Percentiles rank a stretch among this genome's conserved stretches.
Conservation (phyloP, 2,329 filamentous ascomycete genomes). For the Ceratocystis destructans region DNA sequence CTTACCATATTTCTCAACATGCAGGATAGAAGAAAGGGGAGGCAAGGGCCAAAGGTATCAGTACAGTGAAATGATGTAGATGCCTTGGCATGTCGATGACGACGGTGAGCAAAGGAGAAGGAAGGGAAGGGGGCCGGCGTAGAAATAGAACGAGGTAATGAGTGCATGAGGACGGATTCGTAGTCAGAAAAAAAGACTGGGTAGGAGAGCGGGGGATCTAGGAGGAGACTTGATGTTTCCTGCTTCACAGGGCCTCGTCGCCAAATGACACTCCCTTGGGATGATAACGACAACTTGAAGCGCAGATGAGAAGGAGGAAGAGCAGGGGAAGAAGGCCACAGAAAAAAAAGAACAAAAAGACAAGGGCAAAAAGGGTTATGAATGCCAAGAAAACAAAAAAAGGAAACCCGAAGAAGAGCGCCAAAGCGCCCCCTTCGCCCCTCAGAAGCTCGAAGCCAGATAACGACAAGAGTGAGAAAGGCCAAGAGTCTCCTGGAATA, state of each 20-base stretch:
- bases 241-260: not conserved
- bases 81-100: not conserved
- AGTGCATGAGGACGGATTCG: not conserved
- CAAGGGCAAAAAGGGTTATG: not conserved
- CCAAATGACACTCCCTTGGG: slow-evolving; percentile 8
- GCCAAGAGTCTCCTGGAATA: not conserved
- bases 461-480: not conserved
- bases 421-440: not conserved
- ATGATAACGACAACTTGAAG: slow-evolving; percentile 13
- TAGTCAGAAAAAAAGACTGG: not conserved
- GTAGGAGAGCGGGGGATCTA: not conserved
- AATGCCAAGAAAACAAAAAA: slow-evolving; percentile 2
- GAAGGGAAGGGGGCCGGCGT: not conserved
- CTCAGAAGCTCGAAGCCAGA: not conserved
- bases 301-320: not conserved
- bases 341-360: not conserved
- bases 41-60: not conserved
- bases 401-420: slow-evolving; percentile 4
- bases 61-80: not conserved
- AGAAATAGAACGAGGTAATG: not conserved
- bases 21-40: not conserved
- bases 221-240: not conserved
- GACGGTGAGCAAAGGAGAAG: not conserved
- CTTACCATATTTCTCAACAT: not conserved
- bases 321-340: not conserved